Conservation (phyloP, 441 rosid genomes). For the Aquilaria agallochum region DNA sequence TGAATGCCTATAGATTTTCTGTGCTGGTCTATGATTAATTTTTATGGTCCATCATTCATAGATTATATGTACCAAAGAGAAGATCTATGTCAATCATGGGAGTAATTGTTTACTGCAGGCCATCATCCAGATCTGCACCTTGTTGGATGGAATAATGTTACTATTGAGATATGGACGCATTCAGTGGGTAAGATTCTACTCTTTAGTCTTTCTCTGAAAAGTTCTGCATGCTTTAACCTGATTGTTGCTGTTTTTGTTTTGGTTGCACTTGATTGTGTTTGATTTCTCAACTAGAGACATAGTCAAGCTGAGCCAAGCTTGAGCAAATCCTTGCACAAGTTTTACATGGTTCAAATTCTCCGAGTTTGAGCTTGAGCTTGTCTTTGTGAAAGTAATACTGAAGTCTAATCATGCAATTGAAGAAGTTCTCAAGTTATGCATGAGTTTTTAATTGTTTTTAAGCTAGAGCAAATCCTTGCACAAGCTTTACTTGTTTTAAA, state of each 20-base stretch:
- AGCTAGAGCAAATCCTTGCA: no score
- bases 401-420: no score
- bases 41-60: background rate
- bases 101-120: constrained; percentile 43
- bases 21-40: background rate
- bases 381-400: no score
- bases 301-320: no score
- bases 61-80: background rate
- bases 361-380: no score
- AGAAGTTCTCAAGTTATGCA: no score
- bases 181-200: constrained; percentile 58
- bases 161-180: constrained; percentile 92
- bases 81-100: background rate
- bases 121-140: constrained; percentile 99
- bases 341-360: no score
- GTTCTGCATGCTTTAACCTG: background rate
- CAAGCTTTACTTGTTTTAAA: no score
- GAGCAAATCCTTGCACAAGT: no score
- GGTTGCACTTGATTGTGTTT: background rate
- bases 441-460: no score
- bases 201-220: background rate
- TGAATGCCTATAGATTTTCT: constrained; percentile 1
- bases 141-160: constrained; percentile 89
- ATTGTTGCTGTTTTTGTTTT: background rate
- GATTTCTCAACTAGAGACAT: no score